These are phyloP conservation scores for Mycena venus DNA, from an alignment of 768 basidiomycete genomes.

Conservation along the genomic window DNA sequence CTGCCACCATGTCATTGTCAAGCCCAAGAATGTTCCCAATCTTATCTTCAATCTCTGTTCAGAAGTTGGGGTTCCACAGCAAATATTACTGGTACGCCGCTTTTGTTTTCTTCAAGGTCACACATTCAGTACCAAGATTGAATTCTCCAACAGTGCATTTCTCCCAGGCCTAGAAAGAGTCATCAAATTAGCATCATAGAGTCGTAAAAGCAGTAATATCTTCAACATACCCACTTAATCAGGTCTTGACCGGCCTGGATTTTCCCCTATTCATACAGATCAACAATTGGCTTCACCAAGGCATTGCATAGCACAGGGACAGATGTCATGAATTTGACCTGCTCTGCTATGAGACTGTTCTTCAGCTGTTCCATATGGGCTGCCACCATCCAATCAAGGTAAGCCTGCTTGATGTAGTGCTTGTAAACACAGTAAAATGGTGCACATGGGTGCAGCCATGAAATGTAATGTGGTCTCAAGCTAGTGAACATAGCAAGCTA, in stretches of 20 bases:
- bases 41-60: conserved; percentile 1
- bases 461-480: too few relatives aligned
- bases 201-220: too few relatives aligned
- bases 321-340: conserved; percentile 32
- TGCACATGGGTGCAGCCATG: too few relatives aligned
- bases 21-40: background rate
- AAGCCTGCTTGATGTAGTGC: conserved; percentile 35
- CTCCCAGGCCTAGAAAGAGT: background rate
- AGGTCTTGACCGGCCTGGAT: conserved; percentile 26
- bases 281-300: conserved; percentile 33
- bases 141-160: background rate
- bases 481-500: too few relatives aligned
- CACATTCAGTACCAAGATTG: background rate
- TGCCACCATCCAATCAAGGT: conserved; percentile 28
- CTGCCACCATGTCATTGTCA: background rate
- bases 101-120: too few relatives aligned
- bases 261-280: conserved; percentile 32
- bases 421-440: conserved; percentile 45
- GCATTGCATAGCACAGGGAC: conserved; percentile 35
- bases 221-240: conserved; percentile 27
- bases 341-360: conserved; percentile 25
- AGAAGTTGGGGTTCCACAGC: background rate
- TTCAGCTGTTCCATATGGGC: conserved; percentile 26
- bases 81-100: background rate
- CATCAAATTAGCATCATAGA: too few relatives aligned